Percentiles rank a stretch among this genome's conserved stretches.
These are phyloP conservation scores for Antitrichia curtipendula DNA, from an alignment of 225 moss, liverwort and hornwort genomes.

Conservation along the genomic window DNA sequence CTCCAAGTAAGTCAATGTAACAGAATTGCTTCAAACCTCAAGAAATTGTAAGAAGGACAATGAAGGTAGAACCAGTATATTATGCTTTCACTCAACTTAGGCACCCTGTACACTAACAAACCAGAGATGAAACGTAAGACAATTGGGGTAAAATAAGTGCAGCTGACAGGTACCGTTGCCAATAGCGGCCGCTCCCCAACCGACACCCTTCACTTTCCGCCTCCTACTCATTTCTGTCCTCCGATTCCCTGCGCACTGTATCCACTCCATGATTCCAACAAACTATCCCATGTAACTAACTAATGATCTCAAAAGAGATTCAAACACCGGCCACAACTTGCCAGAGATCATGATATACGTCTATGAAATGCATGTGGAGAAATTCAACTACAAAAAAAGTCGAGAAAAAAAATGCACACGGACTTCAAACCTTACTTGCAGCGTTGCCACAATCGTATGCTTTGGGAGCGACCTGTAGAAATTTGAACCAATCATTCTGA, in stretches of 20 bases:
- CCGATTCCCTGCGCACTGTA: constrained; percentile 75
- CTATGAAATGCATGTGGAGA: not conserved
- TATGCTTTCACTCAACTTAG: not conserved
- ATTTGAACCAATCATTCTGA: not conserved
- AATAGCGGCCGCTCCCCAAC: constrained; percentile 63
- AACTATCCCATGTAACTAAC: not conserved
- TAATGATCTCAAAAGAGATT: not conserved
- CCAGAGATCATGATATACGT: not conserved
- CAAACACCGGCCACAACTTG: not conserved
- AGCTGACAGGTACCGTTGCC: constrained; percentile 43
- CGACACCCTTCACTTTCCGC: constrained; percentile 62
- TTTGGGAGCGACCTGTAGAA: constrained; percentile 55
- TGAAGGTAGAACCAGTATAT: not conserved
- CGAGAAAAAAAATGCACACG: not conserved
- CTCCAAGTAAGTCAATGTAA: not conserved
- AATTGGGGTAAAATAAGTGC: not conserved
- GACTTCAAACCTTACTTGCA: constrained; percentile 28
- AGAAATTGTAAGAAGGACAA: not conserved
- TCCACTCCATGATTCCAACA: not conserved
- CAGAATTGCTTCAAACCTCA: not conserved
- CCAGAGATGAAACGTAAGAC: not conserved
- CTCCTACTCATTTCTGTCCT: constrained; percentile 66
- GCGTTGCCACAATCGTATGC: constrained; percentile 36
- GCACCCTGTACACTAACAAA: not conserved
- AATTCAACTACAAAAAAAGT: not conserved